Percentiles rank a stretch among this genome's conserved stretches.
Conservation (phyloP, 2,329 filamentous ascomycete species). For the Magnaporthiopsis incrustans region DNA sequence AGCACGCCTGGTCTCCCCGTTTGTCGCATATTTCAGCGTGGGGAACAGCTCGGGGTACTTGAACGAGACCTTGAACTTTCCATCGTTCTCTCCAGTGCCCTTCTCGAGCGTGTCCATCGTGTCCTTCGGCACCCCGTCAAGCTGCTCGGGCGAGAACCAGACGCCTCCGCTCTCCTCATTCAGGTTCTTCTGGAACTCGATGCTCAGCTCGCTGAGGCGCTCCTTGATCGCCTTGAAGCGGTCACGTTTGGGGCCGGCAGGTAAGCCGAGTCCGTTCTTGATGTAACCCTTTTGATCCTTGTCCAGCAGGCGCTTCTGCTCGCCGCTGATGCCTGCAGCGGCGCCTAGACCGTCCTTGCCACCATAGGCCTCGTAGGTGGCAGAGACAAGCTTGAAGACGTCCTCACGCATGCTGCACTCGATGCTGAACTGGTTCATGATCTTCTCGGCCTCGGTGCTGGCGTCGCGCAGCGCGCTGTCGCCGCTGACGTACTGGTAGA, state of each 20-base stretch:
- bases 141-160: conserved; percentile 67
- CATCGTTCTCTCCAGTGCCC: conserved; percentile 63
- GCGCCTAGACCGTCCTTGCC: conserved; percentile 37
- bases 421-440: conserved; percentile 69
- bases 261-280: conserved; percentile 65
- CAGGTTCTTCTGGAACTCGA: conserved; percentile 70
- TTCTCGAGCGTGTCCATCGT: conserved; percentile 60
- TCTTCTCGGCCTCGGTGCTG: conserved; percentile 66
- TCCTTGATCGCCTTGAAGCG: conserved; percentile 85
- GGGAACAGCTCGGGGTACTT: conserved; percentile 80
- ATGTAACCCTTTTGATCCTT: conserved; percentile 74
- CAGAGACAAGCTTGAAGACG: conserved; percentile 60
- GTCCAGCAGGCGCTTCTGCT: conserved; percentile 65
- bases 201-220: conserved; percentile 63
- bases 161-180: conserved; percentile 77
- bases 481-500: conserved; percentile 72
- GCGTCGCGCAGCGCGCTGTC: conserved; percentile 63
- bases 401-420: conserved; percentile 78
- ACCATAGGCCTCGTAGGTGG: conserved; percentile 41
- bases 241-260: conserved; percentile 61
- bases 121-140: conserved; percentile 68
- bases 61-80: conserved; percentile 66
- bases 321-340: conserved; percentile 51
- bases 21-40: conserved; percentile 66
- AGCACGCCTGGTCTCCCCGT: conserved; percentile 59